Evolutionary conservation across 75 land plant genomes (phyloP).

Genomic region (Larix kaempferi): DNA sequence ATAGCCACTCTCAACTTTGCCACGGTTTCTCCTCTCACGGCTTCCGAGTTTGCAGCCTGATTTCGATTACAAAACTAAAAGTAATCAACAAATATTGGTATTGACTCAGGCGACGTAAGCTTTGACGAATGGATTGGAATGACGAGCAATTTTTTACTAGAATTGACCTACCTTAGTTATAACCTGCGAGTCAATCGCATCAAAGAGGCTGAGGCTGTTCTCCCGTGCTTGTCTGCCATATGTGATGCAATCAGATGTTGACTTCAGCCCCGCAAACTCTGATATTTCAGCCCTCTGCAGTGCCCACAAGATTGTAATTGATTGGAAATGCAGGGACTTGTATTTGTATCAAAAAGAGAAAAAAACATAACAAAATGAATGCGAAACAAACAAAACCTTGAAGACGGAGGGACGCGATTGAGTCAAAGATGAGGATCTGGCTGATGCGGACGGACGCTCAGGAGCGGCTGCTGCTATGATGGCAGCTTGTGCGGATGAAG

Average conservation of each 20-base stretch:
- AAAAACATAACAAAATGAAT: too few relatives aligned
- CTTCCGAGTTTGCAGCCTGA: conserved; percentile 37
- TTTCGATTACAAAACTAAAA: too few relatives aligned
- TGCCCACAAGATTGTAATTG: background rate
- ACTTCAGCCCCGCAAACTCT: conserved; percentile 45
- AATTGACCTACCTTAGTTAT: conserved; percentile 30
- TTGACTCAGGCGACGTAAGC: too few relatives aligned
- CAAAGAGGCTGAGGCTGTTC: conserved; percentile 23
- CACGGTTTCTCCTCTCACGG: conserved; percentile 50
- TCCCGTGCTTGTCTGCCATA: conserved; percentile 26
- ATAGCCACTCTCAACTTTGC: conserved; percentile 94
- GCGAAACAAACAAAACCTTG: background rate
- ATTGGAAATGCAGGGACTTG: too few relatives aligned
- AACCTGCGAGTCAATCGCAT: conserved; percentile 44
- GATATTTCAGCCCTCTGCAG: conserved; percentile 43
- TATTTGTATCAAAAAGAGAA: too few relatives aligned
- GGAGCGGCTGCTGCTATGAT: background rate
- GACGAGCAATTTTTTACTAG: background rate
- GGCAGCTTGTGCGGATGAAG: background rate
- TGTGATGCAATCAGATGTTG: conserved; percentile 18
- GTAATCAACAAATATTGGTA: background rate
- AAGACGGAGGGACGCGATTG: too few relatives aligned
- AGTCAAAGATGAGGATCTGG: background rate
- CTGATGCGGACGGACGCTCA: background rate
- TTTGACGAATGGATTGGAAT: background rate